These are phyloP conservation scores for Aspergillus hiratsukae DNA, from an alignment of 2,329 filamentous ascomycete genomes.

Conservation along the genomic window DNA sequence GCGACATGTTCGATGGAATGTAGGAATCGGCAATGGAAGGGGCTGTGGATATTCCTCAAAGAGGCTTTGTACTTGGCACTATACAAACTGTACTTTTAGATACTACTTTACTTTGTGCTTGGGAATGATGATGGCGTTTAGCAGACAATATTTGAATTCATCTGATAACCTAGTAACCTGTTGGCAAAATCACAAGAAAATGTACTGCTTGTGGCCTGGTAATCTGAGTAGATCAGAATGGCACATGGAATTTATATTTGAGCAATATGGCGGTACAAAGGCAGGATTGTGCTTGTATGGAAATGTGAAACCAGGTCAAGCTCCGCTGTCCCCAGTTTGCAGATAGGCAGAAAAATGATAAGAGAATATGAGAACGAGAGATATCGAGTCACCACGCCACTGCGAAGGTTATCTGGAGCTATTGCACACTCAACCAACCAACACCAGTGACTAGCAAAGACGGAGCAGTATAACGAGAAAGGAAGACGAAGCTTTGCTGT, in stretches of 20 bases:
- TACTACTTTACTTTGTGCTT: conserved; percentile 5
- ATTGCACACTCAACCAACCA: conserved; percentile 1
- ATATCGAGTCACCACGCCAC: neutral
- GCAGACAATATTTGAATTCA: conserved; percentile 6
- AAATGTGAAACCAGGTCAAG: neutral
- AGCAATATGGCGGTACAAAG: conserved; percentile 11
- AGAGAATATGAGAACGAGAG: neutral
- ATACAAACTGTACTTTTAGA: conserved; percentile 23
- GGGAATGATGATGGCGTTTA: conserved; percentile 17
- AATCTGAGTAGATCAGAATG: neutral
- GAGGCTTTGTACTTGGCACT: conserved; percentile 3
- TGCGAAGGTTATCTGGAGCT: neutral
- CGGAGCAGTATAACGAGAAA: conserved; percentile 12
- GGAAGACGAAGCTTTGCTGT: conserved; percentile 9
- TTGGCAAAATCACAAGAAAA: neutral
- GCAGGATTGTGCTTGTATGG: neutral
- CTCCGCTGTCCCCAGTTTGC: neutral
- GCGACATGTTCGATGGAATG: neutral
- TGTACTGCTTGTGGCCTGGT: neutral
- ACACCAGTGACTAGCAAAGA: conserved; percentile 15
- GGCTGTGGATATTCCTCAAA: conserved; percentile 9
- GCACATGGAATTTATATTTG: conserved; percentile 12
- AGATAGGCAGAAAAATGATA: neutral
- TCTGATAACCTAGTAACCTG: neutral
- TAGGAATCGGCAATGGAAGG: neutral